Evolutionary conservation across 2,329 filamentous ascomycete species (phyloP).

Genomic region (Penicillium rolfsii): DNA sequence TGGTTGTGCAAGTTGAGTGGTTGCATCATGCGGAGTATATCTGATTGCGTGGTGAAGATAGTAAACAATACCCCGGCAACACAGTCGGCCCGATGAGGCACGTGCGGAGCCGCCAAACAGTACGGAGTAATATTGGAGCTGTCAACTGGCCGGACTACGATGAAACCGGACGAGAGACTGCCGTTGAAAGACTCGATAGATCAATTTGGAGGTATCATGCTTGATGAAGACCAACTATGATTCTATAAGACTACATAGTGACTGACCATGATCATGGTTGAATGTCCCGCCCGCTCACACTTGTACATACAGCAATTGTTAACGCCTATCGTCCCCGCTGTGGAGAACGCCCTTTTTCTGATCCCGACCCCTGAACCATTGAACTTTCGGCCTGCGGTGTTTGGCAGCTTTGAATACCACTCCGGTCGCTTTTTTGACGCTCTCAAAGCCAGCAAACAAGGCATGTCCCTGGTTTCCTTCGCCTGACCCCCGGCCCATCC

Average conservation of each 20-base stretch:
- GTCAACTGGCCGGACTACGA: constrained; percentile 1
- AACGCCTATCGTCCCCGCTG: constrained; percentile 34
- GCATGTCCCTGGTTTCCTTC: constrained; percentile 23
- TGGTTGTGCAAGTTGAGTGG: constrained; percentile 15
- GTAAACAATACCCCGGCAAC: constrained; percentile 34
- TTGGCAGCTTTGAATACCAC: constrained; percentile 17
- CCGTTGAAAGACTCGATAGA: not conserved
- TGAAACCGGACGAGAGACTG: not conserved
- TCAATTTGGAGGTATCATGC: constrained; percentile 7
- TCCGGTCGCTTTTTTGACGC: constrained; percentile 4
- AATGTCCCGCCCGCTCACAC: not conserved
- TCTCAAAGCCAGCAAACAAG: constrained; percentile 8
- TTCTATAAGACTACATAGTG: not conserved
- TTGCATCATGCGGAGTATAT: constrained; percentile 5
- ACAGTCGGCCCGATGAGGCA: constrained; percentile 27
- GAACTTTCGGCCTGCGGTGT: constrained; percentile 13
- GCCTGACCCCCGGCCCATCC: constrained; percentile 22
- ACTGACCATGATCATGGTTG: not conserved
- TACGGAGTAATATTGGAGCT: constrained; percentile 2
- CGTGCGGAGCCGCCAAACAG: constrained; percentile 16
- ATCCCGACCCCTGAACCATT: constrained; percentile 30
- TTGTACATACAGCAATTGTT: constrained; percentile 16
- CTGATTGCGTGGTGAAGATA: constrained; percentile 6
- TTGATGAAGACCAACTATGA: not conserved
- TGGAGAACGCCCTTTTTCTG: constrained; percentile 34